These are phyloP conservation scores for Boletus tomentosulus DNA, from an alignment of 768 basidiomycete genomes.

Conservation along the genomic window DNA sequence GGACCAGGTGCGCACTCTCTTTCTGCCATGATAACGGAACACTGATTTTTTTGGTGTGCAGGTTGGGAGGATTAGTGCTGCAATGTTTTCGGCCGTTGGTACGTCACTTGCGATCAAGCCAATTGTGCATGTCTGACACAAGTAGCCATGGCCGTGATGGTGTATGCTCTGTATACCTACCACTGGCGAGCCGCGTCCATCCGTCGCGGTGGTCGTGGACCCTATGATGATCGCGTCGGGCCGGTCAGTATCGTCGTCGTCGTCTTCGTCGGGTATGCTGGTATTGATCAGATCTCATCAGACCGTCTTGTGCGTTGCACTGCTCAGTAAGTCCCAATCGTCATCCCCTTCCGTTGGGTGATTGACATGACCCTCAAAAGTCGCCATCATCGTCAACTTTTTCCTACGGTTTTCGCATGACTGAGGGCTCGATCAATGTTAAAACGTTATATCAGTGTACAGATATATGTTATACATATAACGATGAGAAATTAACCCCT, in stretches of 20 bases:
- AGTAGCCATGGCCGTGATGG: conserved; percentile 93
- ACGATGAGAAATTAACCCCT: conserved; percentile 33
- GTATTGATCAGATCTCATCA: conserved; percentile 28
- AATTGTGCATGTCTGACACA: conserved; percentile 9
- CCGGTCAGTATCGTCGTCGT: conserved; percentile 59
- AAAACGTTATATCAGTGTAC: conserved; percentile 2
- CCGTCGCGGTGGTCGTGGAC: conserved; percentile 83
- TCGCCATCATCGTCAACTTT: conserved; percentile 83
- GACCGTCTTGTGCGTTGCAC: conserved; percentile 80
- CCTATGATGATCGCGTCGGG: conserved; percentile 94
- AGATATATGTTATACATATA: not conserved
- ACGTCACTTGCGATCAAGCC: conserved; percentile 24
- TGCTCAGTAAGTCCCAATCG: conserved; percentile 53
- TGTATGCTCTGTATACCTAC: conserved; percentile 92
- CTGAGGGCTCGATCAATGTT: conserved; percentile 18
- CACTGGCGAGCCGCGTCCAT: conserved; percentile 97
- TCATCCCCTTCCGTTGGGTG: not conserved
- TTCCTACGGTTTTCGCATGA: conserved; percentile 65
- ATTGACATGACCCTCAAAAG: conserved; percentile 34
- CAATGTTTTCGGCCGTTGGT: conserved; percentile 95
- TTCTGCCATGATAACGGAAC: not conserved
- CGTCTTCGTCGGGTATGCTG: conserved; percentile 5
- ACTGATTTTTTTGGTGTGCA: conserved; percentile 24
- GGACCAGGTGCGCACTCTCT: conserved; percentile 59
- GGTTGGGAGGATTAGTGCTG: conserved; percentile 95